Base-by-base conservation (phyloP, 306 rosid species). In the Acacia melanoxylon region DNA sequence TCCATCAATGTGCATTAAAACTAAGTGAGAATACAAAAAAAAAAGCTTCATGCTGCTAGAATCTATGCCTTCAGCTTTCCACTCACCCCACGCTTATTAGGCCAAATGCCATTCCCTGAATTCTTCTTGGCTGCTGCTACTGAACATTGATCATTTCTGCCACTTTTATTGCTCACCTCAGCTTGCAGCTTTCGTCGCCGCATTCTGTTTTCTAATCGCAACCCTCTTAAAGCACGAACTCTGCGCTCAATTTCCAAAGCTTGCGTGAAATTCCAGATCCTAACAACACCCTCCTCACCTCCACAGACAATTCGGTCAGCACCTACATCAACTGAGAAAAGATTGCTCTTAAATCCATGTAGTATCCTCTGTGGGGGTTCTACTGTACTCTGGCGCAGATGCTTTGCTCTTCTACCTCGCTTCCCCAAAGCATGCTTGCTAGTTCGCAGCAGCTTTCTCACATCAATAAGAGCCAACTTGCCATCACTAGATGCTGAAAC, bases 291-390 rank as follows among this genome's bases (percentile, higher is more conserved):
- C 76, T 95, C 98, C 81, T 95, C 99, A 19, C 99, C 98, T 72
- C 96, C 99, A 73, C 98, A 92, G 44, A 95, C 90, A 68, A 95
- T 93, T n/a, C 99, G 93, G 86, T 95, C 98, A 14, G 87, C 92
- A 68, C 98, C 98, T 61, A 95, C 86, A 83, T 54, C 89, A 27
- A 95, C 99, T 3, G 97, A 87, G 77, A 88, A 89, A 67, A 95
- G 88, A 87, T 95, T 89, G 85, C 79, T 89, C 29, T 89, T 92
- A 44, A 89, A 89, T 69, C 94, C 99, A 63, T 93, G 96, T 79
- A 95, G 79, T 93, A 92, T 95, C 86, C 99, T 92, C 88, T 93
- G 98, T 0, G 99, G 98, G 15, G 98, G 92, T 83, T 95, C 99
- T 48, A 91, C 87, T n/a, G 67, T 78, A 67, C 81, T 83, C 48